Evolutionary conservation across 164 flowering plant genomes (phyloP), one percentile per base, ranked within the genome.

Genomic region (Cinnamomum chago): DNA sequence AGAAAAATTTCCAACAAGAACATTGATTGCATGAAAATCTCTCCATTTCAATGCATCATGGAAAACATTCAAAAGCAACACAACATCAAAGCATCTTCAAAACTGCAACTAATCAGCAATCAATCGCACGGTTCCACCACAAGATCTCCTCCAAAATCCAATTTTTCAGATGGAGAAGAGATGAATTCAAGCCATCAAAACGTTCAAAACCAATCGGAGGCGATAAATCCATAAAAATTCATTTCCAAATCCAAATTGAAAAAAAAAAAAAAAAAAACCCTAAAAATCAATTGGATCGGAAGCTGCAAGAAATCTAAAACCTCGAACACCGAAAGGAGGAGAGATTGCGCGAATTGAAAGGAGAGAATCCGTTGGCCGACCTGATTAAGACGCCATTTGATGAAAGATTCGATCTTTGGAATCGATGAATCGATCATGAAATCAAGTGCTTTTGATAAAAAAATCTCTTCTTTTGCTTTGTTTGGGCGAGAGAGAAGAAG

Each of bases 361-460:
- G 47, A 67, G 50, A 67, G 28, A 30, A 28, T 3, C 47, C 28
- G 69, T 67, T 67, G 40, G 9, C 47, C 40, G 33, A 67, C 69
- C 69, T 67, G 69, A 67, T 67, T 30, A 67, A 30, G 47, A 30
- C 50, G 22, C 40, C 69, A 67, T 30, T 30, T 28, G 69, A 28
- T 28, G 69, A 20, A 28, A 30, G 69, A 67, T 27, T 67, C 28
- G 28, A 64, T 3, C 67, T 24, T 4, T 23, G 28, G 12, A 24
- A 10, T 10, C 24, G 35, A 25, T 25, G 69, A 35, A 30, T 30
- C 28, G 28, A 27, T 40, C 47, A 0, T 40, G 47, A 0, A 3
- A 40, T 55, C 15, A 18, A 15, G 60, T 15, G 60, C 18, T 55
- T 55, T 55, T 13, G 18, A 15, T 17, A 23, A 14, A 23, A 14